Evolutionary conservation across 2,329 filamentous ascomycete species (phyloP).

Genomic region (Aspergillus floridensis): DNA sequence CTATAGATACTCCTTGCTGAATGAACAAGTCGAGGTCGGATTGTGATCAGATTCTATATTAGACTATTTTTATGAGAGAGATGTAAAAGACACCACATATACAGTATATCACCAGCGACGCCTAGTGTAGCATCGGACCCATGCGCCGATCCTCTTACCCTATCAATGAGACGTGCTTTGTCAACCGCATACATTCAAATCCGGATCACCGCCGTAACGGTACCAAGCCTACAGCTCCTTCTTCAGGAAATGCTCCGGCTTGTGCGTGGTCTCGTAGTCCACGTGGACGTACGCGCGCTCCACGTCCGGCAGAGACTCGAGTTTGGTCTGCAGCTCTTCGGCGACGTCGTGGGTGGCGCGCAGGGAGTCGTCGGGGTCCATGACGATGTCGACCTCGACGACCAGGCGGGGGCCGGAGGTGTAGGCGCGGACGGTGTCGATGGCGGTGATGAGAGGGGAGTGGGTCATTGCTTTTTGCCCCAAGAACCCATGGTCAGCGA

Average conservation of each 20-base stretch:
- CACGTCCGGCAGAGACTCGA: constrained; percentile 86
- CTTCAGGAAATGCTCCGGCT: constrained; percentile 76
- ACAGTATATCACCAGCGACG: too few relatives aligned
- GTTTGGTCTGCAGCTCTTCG: constrained; percentile 88
- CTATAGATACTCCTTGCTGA: too few relatives aligned
- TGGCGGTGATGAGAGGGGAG: constrained; percentile 73
- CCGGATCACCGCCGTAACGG: too few relatives aligned
- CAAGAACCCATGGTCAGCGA: neutral
- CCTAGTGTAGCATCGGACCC: too few relatives aligned
- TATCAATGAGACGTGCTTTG: too few relatives aligned
- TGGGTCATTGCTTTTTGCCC: constrained; percentile 68
- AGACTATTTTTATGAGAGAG: too few relatives aligned
- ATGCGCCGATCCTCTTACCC: too few relatives aligned
- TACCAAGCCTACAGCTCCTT: constrained; percentile 54
- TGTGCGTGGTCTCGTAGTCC: constrained; percentile 94
- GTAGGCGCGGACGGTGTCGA: constrained; percentile 94
- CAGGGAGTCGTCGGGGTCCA: constrained; percentile 72
- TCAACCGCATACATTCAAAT: too few relatives aligned
- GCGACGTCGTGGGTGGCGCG: constrained; percentile 86
- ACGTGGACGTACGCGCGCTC: constrained; percentile 96
- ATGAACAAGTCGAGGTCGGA: too few relatives aligned
- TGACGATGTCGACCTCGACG: constrained; percentile 94
- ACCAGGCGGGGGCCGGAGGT: constrained; percentile 85
- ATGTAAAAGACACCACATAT: too few relatives aligned
- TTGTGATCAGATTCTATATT: too few relatives aligned